phyloP scores from a whole-genome alignment of 2,329 filamentous ascomycete species.

The Stachybotrys elegans region DNA sequence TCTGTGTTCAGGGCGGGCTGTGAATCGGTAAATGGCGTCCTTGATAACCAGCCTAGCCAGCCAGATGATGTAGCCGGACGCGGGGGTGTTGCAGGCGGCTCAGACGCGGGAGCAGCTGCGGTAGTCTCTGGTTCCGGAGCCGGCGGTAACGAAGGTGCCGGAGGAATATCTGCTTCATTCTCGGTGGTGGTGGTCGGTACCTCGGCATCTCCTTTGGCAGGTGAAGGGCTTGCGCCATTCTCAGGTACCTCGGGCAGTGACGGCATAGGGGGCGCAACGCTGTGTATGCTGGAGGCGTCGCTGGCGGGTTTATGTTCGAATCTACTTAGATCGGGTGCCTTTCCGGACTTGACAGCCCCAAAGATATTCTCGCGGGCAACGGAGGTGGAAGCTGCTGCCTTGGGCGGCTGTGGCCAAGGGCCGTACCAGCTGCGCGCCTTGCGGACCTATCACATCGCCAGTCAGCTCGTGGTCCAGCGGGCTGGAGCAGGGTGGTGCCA shows the following conservation, averaged over 20 bases:
- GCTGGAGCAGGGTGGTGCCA: background rate
- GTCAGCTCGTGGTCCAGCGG: no score
- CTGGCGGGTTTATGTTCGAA: slow-evolving; percentile 40
- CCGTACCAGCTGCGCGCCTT: slow-evolving; percentile 59
- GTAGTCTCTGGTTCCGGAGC: slow-evolving; percentile 1
- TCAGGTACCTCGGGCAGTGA: slow-evolving; percentile 20
- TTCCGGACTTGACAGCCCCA: slow-evolving; percentile 43
- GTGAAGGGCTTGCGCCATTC: no score
- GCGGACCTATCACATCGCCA: slow-evolving; percentile 31
- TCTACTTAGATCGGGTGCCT: slow-evolving; percentile 43
- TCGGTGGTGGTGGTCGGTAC: no score
- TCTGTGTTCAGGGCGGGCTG: slow-evolving; percentile 7
- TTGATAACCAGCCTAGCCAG: slow-evolving; percentile 52
- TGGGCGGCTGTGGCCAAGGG: slow-evolving; percentile 52
- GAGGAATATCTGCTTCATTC: no score
- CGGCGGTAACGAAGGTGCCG: no score
- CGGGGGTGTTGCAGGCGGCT: slow-evolving; percentile 5
- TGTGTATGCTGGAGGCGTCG: slow-evolving; percentile 24
- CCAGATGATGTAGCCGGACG: slow-evolving; percentile 33
- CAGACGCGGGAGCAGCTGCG: background rate
- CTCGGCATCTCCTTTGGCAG: no score
- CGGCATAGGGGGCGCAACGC: slow-evolving; percentile 15
- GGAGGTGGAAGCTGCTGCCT: slow-evolving; percentile 54
- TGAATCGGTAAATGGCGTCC: slow-evolving; percentile 19
- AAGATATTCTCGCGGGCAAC: slow-evolving; percentile 57